phyloP scores from a whole-genome alignment of 179 eudicot species.

The Spergularia azorica region DNA sequence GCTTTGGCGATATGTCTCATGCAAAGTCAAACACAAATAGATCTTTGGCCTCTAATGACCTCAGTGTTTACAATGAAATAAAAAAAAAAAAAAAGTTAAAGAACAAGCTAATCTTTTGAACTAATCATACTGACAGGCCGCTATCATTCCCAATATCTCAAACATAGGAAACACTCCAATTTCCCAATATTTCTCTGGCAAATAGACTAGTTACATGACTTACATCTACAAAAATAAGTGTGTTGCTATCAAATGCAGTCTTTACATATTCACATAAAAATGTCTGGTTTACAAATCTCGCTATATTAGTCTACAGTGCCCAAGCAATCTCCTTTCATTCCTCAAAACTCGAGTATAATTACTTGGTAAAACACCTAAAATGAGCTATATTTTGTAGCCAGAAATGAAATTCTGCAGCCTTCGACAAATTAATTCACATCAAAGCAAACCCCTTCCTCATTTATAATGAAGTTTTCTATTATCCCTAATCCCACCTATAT shows the following conservation, averaged over 20 bases:
- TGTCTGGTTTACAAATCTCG: too few relatives aligned
- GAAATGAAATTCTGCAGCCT: not conserved
- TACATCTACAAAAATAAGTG: not conserved
- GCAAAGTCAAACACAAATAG: not conserved
- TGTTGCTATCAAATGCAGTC: not conserved
- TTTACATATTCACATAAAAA: not conserved
- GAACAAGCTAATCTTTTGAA: too few relatives aligned
- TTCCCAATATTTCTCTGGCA: not conserved
- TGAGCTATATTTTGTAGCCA: not conserved
- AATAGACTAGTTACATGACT: not conserved
- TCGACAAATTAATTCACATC: not conserved
- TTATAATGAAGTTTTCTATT: not conserved
- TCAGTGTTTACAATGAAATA: too few relatives aligned
- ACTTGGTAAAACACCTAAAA: not conserved
- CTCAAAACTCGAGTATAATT: not conserved
- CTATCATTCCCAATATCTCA: slow-evolving; percentile 5
- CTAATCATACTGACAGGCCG: too few relatives aligned
- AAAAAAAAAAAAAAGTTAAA: not conserved
- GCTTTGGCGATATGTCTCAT: not conserved
- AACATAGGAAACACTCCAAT: not conserved
- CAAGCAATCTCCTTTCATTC: not conserved
- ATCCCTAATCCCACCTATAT: not conserved
- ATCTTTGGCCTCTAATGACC: not conserved
- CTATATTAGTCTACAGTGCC: not conserved
- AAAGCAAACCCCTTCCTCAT: not conserved